phyloP scores from a whole-genome alignment of 2,329 filamentous ascomycete genomes.

The Dryadomyces quercivorus region DNA sequence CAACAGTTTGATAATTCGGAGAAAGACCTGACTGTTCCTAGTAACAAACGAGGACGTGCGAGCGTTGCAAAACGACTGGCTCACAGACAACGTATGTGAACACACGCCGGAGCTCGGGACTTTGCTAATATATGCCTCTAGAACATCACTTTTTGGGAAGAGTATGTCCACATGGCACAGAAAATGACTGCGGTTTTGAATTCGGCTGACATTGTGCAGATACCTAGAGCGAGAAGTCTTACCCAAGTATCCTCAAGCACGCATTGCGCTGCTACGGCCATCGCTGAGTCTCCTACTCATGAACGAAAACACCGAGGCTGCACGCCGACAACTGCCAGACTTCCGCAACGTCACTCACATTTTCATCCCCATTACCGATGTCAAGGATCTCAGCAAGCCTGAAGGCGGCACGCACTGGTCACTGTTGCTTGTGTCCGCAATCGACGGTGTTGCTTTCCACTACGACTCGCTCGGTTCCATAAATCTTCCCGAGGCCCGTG shows the following conservation, averaged over 20 bases:
- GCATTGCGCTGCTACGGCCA: conserved; percentile 82
- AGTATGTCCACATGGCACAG: conserved; percentile 38
- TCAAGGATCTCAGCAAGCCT: conserved; percentile 58
- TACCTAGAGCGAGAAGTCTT: conserved; percentile 87
- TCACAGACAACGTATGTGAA: conserved; percentile 75
- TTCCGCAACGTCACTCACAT: conserved; percentile 77
- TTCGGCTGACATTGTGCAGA: conserved; percentile 22
- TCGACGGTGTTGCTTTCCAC: conserved; percentile 89
- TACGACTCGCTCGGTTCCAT: conserved; percentile 76
- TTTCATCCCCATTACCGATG: conserved; percentile 93
- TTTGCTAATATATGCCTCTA: conserved; percentile 19
- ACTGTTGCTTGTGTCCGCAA: conserved; percentile 72
- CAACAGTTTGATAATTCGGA: no score
- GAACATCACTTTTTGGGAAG: conserved; percentile 98
- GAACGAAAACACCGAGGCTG: conserved; percentile 35
- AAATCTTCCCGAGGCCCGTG: conserved; percentile 63
- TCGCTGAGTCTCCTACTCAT: conserved; percentile 90
- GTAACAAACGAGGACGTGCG: conserved; percentile 86
- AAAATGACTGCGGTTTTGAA: background rate
- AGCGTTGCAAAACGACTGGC: conserved; percentile 82
- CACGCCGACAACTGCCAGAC: conserved; percentile 46
- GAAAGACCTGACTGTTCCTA: conserved; percentile 19
- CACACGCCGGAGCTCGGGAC: no score
- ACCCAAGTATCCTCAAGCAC: conserved; percentile 62
- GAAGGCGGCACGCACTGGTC: conserved; percentile 95